phyloP scores from a whole-genome alignment of 2,329 filamentous ascomycete species.

The Aureobasidium pullulans region DNA sequence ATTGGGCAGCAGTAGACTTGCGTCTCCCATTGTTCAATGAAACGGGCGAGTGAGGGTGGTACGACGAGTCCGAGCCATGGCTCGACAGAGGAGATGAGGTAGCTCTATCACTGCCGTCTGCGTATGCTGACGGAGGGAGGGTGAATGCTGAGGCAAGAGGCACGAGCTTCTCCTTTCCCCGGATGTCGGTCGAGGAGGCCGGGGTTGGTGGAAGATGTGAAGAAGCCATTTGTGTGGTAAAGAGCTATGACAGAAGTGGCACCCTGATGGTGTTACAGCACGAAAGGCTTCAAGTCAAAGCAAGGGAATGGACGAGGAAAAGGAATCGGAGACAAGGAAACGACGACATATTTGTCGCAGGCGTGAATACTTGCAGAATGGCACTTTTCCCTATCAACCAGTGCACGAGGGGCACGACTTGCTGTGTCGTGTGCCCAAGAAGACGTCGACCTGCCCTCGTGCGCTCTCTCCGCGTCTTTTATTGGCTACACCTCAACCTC shows the following conservation, averaged over 20 bases:
- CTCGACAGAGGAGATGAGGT: conserved; percentile 40
- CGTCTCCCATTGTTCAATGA: conserved; percentile 33
- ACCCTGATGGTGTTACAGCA: not conserved
- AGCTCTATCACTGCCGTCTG: conserved; percentile 35
- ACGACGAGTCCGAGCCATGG: conserved; percentile 45
- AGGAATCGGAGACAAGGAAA: not conserved
- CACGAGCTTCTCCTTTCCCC: conserved; percentile 57
- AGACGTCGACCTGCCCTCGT: conserved; percentile 11
- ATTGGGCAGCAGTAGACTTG: conserved; percentile 17
- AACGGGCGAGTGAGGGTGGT: conserved; percentile 38
- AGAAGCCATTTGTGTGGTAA: conserved; percentile 51
- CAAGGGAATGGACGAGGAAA: not conserved
- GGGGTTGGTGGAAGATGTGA: conserved; percentile 65
- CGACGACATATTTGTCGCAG: conserved; percentile 6
- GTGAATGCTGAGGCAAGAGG: conserved; percentile 59
- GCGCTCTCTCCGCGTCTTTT: not conserved
- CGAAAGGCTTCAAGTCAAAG: not conserved
- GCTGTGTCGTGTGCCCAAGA: conserved; percentile 11
- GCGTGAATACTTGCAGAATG: not conserved
- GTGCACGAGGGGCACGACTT: conserved; percentile 8
- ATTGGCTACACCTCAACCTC: not conserved
- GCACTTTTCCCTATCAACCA: conserved; percentile 9
- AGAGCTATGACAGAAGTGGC: not conserved
- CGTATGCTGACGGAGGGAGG: conserved; percentile 67
- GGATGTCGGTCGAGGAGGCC: conserved; percentile 71